phyloP scores from a whole-genome alignment of 768 basidiomycete genomes.

The Amanita phalloides region DNA sequence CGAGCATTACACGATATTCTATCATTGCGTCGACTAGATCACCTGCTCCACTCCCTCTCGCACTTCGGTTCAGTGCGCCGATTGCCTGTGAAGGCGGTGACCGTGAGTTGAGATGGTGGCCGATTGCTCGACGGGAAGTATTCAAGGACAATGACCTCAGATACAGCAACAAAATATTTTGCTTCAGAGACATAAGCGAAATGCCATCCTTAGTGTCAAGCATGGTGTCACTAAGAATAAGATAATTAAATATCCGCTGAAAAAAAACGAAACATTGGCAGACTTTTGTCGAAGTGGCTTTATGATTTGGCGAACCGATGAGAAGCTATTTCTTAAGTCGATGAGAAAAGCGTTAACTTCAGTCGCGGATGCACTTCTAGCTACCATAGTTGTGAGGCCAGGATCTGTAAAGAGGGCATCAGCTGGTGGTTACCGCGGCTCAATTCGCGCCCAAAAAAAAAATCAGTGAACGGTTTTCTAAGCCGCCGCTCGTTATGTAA shows the following conservation, averaged over 20 bases:
- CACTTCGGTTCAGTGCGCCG: constrained; percentile 33
- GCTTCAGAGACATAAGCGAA: constrained; percentile 83
- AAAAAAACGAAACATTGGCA: constrained; percentile 12
- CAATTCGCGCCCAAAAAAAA: constrained; percentile 8
- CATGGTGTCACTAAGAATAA: constrained; percentile 14
- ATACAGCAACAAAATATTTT: constrained; percentile 76
- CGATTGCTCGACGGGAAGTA: constrained; percentile 56
- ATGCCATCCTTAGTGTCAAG: constrained; percentile 68
- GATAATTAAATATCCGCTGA: background rate
- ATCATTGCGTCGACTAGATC: constrained; percentile 76
- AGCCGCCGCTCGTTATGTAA: constrained; percentile 32
- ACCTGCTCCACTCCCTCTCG: constrained; percentile 50
- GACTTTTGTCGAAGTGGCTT: constrained; percentile 47
- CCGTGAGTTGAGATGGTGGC: constrained; percentile 47
- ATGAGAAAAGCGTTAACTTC: constrained; percentile 26
- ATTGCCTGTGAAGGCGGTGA: constrained; percentile 42
- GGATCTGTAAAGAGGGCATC: background rate
- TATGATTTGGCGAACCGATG: constrained; percentile 47
- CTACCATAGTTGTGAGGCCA: background rate
- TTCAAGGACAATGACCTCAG: constrained; percentile 75
- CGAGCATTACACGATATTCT: constrained; percentile 72
- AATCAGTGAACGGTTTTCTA: constrained; percentile 44
- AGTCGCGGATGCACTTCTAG: background rate
- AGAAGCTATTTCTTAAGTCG: constrained; percentile 53
- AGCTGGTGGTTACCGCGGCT: background rate